Evolutionary conservation across 169 alveolate genomes (phyloP).

Genomic region (Plasmodium fragile): DNA sequence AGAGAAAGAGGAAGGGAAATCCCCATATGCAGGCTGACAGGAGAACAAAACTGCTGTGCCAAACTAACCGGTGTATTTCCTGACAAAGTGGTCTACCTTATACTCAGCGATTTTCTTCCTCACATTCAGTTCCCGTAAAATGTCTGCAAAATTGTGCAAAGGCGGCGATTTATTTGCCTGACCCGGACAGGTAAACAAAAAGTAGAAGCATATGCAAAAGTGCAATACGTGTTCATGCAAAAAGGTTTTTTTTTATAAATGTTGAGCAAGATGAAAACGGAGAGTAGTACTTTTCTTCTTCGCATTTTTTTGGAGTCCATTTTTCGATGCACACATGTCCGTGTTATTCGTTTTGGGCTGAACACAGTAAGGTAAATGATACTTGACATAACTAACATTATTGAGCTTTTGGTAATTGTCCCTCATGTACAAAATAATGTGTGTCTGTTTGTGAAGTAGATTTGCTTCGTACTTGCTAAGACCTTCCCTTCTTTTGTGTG

Average conservation of each 20-base stretch:
- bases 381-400: conserved; percentile 50
- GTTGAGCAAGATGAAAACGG: not conserved
- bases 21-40: not conserved
- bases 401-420: conserved; percentile 18
- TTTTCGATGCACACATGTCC: conserved; percentile 13
- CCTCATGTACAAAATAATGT: conserved; percentile 22
- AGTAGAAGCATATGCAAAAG: not conserved
- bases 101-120: conserved; percentile 28
- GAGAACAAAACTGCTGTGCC: not conserved
- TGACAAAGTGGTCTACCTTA: conserved; percentile 17
- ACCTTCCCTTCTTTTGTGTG: conserved; percentile 10
- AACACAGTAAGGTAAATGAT: conserved; percentile 57
- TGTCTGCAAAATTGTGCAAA: conserved; percentile 13
- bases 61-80: conserved; percentile 52
- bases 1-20: not conserved
- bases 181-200: not conserved
- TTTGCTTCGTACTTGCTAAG: conserved; percentile 32
- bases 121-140: conserved; percentile 42
- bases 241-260: not conserved
- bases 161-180: not conserved
- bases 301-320: conserved; percentile 2
- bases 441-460: conserved; percentile 20
- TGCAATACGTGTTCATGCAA: not conserved
- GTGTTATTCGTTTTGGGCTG: conserved; percentile 73
- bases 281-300: conserved; percentile 33